Conservation (phyloP, 2,329 filamentous ascomycete genomes). For the Paraphoma chrysanthemicola region DNA sequence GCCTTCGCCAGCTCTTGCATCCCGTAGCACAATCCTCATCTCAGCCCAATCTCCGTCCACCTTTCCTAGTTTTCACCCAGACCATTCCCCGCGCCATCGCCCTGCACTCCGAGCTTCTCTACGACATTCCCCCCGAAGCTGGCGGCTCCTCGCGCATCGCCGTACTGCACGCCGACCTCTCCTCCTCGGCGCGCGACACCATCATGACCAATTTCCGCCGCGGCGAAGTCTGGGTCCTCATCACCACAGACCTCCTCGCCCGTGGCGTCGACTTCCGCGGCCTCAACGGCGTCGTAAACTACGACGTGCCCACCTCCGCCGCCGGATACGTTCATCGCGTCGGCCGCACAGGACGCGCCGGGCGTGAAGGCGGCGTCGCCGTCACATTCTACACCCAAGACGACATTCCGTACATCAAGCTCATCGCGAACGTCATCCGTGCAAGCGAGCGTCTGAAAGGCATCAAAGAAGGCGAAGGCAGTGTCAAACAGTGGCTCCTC, state of each 20-base stretch:
- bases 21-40: conserved; percentile 68
- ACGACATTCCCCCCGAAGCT: conserved; percentile 89
- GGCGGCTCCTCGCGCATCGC: conserved; percentile 85
- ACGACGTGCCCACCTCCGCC: conserved; percentile 91
- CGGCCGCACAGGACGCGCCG: conserved; percentile 87
- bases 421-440: conserved; percentile 90
- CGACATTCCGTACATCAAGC: conserved; percentile 88
- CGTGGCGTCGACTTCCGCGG: conserved; percentile 94
- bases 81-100: conserved; percentile 90
- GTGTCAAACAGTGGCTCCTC: conserved; percentile 74
- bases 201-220: conserved; percentile 91
- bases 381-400: conserved; percentile 97
- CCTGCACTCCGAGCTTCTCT: conserved; percentile 86
- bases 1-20: conserved; percentile 86
- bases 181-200: conserved; percentile 74
- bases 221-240: conserved; percentile 94
- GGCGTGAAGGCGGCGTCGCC: conserved; percentile 83
- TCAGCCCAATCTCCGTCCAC: conserved; percentile 70
- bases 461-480: conserved; percentile 50
- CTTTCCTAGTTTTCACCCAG: conserved; percentile 95
- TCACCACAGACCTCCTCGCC: conserved; percentile 92
- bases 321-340: conserved; percentile 93
- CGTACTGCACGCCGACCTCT: conserved; percentile 86
- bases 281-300: conserved; percentile 95
- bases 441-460: conserved; percentile 75